phyloP scores from a whole-genome alignment of 2,329 filamentous ascomycete genomes.

The Didymellaceae sp. region DNA sequence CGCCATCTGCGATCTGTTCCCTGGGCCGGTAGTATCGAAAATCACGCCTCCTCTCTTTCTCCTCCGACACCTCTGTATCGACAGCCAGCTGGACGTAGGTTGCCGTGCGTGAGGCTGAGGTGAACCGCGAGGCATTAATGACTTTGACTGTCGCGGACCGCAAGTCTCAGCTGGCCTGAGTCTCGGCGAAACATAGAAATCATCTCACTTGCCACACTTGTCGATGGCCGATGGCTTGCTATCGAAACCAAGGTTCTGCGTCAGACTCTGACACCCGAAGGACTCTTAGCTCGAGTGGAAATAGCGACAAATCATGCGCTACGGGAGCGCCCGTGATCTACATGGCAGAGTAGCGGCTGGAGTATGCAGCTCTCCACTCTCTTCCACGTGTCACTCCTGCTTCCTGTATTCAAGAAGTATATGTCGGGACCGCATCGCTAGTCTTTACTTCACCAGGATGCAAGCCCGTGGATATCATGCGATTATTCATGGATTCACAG shows the following conservation, averaged over 20 bases:
- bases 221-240: neutral
- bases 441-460: neutral
- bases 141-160: too few relatives aligned
- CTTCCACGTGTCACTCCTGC: neutral
- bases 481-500: neutral
- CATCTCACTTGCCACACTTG: neutral
- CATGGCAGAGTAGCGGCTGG: conserved; percentile 8
- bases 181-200: neutral
- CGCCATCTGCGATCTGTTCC: neutral
- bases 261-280: neutral
- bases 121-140: too few relatives aligned
- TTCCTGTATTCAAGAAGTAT: too few relatives aligned
- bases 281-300: conserved; percentile 9
- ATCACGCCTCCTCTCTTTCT: conserved; percentile 1
- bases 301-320: conserved; percentile 4
- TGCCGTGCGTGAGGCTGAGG: too few relatives aligned
- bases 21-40: neutral
- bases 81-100: too few relatives aligned
- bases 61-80: too few relatives aligned
- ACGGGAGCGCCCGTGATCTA: conserved; percentile 29
- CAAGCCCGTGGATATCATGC: neutral
- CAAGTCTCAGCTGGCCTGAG: too few relatives aligned
- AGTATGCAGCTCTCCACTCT: neutral
- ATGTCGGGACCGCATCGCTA: too few relatives aligned
- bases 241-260: conserved; percentile 9